Evolutionary conservation across 176 grass and related monocot genomes (phyloP), one percentile per base, ranked within the genome.

Genomic region (Phoenix dactylifera): DNA sequence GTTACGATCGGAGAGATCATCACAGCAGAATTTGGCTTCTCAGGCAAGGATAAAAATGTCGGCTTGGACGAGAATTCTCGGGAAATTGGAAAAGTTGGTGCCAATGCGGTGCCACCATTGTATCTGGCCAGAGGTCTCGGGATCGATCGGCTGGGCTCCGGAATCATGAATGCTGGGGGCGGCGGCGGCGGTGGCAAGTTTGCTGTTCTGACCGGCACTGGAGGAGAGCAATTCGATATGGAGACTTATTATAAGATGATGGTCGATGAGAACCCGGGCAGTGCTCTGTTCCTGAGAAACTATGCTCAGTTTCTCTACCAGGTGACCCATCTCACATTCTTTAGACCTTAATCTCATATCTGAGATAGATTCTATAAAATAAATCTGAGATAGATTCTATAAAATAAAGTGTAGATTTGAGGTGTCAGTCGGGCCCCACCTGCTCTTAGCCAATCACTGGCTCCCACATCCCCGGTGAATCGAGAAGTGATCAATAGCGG

Each of bases 81-180:
- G 19, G 18, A 23, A 22, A 56, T 3, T 22, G 18, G 54, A 56
- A 18, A 3, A 9, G 35, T 44, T 44, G 9, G 10, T 14, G 35
- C 9, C 35, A 44, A 44, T 14, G 20, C 16, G 22, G 14, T 16
- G 4, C 83, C 82, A 18, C 92, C 87, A 16, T 69, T 96, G 64
- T 90, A 88, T 67, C 83, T 90, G 0, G 87, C 87, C 4, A 85
- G 87, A 59, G 92, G 84, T n/a, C 84, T 92, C 16, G 87, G 93
- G 52, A 92, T 97, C 68, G 93, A 97, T 50, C 77, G 77, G 14
- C 51, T 97, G 18, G 87, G 49, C 16, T 72, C 70, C 0, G 70
- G 59, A 5, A 54, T 72, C 9, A 10, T 72, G n/a, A 54, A 67
- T 25, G 74, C 58, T 26, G 78, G 73, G 15, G 51, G 32, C 1